Evolutionary conservation across 441 rosid genomes (phyloP).

Genomic region (Omphalea diandra): DNA sequence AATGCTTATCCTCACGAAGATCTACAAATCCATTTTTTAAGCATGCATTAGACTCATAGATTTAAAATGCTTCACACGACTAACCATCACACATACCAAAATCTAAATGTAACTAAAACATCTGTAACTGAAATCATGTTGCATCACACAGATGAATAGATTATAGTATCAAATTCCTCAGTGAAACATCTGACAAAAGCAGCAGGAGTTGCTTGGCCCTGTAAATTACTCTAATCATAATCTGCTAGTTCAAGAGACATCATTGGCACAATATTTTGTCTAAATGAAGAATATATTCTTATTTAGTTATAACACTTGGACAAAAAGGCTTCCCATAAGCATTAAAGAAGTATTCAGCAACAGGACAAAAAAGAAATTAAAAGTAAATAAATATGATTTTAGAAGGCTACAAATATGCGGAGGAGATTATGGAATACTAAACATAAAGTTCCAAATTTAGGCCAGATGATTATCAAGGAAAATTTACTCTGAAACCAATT

Average conservation of each 20-base stretch:
- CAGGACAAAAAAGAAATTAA: too few relatives aligned
- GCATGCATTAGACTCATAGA: slow-evolving; percentile 18
- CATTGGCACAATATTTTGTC: slow-evolving; percentile 1
- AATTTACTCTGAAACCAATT: not conserved
- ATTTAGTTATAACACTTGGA: not conserved
- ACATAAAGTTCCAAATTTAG: too few relatives aligned
- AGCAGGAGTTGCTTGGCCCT: not conserved
- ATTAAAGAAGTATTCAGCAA: slow-evolving; percentile 3
- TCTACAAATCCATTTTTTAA: slow-evolving; percentile 45
- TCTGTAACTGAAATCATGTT: not conserved
- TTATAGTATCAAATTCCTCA: not conserved
- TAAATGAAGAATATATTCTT: not conserved
- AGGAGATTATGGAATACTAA: not conserved
- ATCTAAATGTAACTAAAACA: not conserved
- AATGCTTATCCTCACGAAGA: slow-evolving; percentile 96
- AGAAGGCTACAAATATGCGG: not conserved
- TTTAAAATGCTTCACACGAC: slow-evolving; percentile 10
- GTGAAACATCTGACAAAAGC: not conserved
- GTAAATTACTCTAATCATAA: not conserved
- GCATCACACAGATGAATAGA: not conserved
- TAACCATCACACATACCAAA: not conserved
- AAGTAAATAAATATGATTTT: not conserved
- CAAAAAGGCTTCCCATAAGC: not conserved
- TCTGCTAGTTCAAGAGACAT: not conserved
- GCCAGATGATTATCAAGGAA: too few relatives aligned